Evolutionary conservation across 2,329 filamentous ascomycete genomes (phyloP).

Genomic region (Arthroderma sp.): DNA sequence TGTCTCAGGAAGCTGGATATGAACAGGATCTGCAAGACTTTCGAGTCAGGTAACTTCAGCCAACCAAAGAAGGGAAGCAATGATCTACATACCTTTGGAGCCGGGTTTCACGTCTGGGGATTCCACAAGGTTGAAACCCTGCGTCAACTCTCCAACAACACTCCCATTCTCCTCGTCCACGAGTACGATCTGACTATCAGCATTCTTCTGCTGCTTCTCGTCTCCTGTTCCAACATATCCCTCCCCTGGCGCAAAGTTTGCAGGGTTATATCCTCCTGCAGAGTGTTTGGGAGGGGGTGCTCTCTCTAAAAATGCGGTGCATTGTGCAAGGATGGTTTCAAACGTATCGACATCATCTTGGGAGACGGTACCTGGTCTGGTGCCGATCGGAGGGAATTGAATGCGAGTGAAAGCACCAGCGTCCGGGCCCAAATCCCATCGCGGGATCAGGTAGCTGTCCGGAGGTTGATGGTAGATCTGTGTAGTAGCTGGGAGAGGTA

Average conservation of each 20-base stretch:
- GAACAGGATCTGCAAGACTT: slow-evolving; percentile 30
- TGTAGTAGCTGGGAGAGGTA: slow-evolving; percentile 85
- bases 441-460: slow-evolving; percentile 81
- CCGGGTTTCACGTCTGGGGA: slow-evolving; percentile 63
- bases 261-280: slow-evolving; percentile 57
- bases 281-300: slow-evolving; percentile 46
- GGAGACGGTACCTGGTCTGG: slow-evolving; percentile 48
- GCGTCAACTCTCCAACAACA: slow-evolving; percentile 80
- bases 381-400: slow-evolving; percentile 67
- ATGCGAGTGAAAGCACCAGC: slow-evolving; percentile 85
- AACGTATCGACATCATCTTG: slow-evolving; percentile 95
- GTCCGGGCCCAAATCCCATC: slow-evolving; percentile 83
- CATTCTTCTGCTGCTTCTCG: slow-evolving; percentile 21
- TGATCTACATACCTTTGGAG: slow-evolving; percentile 61
- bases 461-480: slow-evolving; percentile 96
- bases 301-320: slow-evolving; percentile 85
- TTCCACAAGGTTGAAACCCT: slow-evolving; percentile 69
- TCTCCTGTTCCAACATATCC: slow-evolving; percentile 48
- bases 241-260: slow-evolving; percentile 65
- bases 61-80: neutral
- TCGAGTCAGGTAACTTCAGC: neutral
- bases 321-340: slow-evolving; percentile 95
- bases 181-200: slow-evolving; percentile 69
- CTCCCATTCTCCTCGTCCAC: slow-evolving; percentile 94
- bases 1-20: slow-evolving; percentile 33